A percentile compares a stretch with the other conserved stretches of the same genome.
Conservation (phyloP, 139 green algal species). For the Chlorella ohadii region DNA sequence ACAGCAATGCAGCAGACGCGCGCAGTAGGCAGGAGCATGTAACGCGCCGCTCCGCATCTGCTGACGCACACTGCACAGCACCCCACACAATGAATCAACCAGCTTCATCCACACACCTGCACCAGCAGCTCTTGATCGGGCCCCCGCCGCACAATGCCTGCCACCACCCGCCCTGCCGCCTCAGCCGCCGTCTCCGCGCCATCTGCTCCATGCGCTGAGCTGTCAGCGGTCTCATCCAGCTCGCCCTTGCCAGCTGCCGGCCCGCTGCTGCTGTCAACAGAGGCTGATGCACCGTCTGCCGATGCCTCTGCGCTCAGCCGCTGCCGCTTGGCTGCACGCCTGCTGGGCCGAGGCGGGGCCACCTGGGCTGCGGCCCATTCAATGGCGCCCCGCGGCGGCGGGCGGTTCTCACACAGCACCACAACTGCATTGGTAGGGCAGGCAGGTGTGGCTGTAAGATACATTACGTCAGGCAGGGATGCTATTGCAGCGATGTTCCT, state of each 20-base stretch:
- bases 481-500: too few relatives aligned
- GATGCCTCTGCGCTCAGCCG: background rate
- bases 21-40: too few relatives aligned
- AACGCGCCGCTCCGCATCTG: too few relatives aligned
- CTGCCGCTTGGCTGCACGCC: slow-evolving; percentile 28
- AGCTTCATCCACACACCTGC: background rate
- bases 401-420: slow-evolving; percentile 26
- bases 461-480: too few relatives aligned
- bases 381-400: slow-evolving; percentile 11
- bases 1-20: too few relatives aligned
- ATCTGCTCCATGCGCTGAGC: background rate
- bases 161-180: background rate
- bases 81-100: background rate
- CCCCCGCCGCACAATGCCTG: background rate
- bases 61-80: slow-evolving; percentile 1
- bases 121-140: background rate
- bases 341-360: background rate
- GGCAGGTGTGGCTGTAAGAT: too few relatives aligned
- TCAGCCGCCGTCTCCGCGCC: background rate
- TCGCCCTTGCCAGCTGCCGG: background rate
- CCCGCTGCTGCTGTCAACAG: slow-evolving; percentile 14
- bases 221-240: background rate
- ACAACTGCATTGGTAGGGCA: background rate
- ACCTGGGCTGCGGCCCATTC: slow-evolving; percentile 31
- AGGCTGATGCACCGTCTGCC: background rate